Conservation (phyloP, 2,329 filamentous ascomycete species). For the Trichoderma arundinaceum region DNA sequence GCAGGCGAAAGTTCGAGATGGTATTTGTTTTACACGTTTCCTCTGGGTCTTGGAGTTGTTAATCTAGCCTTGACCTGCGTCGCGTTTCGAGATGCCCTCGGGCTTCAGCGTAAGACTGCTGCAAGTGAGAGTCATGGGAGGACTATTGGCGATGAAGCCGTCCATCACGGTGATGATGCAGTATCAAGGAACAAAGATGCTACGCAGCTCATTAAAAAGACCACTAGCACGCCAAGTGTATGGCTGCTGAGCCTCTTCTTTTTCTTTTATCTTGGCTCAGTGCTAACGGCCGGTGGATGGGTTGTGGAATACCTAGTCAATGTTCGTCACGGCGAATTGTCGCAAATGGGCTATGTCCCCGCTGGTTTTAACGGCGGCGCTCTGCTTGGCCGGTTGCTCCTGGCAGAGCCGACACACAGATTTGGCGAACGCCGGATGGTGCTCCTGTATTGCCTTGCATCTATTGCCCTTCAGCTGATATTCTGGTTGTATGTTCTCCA, state of each 20-base stretch:
- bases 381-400: constrained; percentile 60
- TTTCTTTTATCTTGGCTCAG: constrained; percentile 65
- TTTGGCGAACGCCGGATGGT: constrained; percentile 65
- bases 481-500: constrained; percentile 59
- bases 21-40: constrained; percentile 62
- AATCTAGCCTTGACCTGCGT: constrained; percentile 56
- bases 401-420: constrained; percentile 64
- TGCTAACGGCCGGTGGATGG: constrained; percentile 64
- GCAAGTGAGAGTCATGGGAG: constrained; percentile 30
- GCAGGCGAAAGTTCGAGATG: constrained; percentile 48
- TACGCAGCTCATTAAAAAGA: constrained; percentile 50
- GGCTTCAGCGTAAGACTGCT: constrained; percentile 36
- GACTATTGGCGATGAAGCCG: background rate
- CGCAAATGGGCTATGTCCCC: constrained; percentile 65
- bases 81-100: constrained; percentile 57
- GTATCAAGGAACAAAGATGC: constrained; percentile 44
- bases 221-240: constrained; percentile 53
- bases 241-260: constrained; percentile 68
- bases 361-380: constrained; percentile 64
- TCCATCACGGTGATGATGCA: background rate
- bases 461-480: constrained; percentile 60
- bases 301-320: constrained; percentile 68
- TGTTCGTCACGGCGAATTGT: constrained; percentile 61
- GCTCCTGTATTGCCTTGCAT: constrained; percentile 57
- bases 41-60: constrained; percentile 56